Percentiles rank a stretch among this genome's conserved stretches.
Conservation (phyloP, 2,329 filamentous ascomycete species). For the Achaetomium macrosporum region DNA sequence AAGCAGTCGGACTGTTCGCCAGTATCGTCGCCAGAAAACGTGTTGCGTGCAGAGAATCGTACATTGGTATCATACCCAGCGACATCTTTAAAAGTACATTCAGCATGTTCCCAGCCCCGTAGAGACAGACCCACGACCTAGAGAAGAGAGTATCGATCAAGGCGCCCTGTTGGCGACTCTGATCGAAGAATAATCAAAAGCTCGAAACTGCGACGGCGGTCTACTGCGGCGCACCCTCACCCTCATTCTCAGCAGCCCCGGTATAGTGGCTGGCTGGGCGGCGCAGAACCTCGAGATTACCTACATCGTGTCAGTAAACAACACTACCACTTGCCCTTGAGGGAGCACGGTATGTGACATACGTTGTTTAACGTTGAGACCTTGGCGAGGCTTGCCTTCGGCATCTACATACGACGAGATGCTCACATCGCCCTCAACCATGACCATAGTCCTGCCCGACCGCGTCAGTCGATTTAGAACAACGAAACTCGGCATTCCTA, state of each 20-base stretch:
- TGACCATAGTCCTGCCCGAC: slow-evolving; percentile 63
- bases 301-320: slow-evolving; percentile 29
- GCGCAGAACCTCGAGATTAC: slow-evolving; percentile 43
- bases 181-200: neutral
- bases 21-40: neutral
- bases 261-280: slow-evolving; percentile 11
- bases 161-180: neutral
- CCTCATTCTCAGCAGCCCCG: neutral
- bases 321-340: too few relatives aligned
- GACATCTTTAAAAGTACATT: neutral
- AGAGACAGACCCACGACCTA: neutral
- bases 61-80: slow-evolving; percentile 5
- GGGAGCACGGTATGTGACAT: slow-evolving; percentile 36
- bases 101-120: neutral
- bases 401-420: slow-evolving; percentile 61
- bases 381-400: slow-evolving; percentile 61
- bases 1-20: too few relatives aligned
- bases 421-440: slow-evolving; percentile 74
- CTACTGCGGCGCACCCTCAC: slow-evolving; percentile 6
- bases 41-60: neutral
- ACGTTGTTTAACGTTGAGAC: slow-evolving; percentile 75
- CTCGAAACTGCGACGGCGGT: neutral
- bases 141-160: slow-evolving; percentile 5
- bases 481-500: too few relatives aligned
- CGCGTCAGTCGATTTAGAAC: neutral